Base-by-base conservation (phyloP, 371 early-diverging fungal species). In the Mucor piriformis region DNA sequence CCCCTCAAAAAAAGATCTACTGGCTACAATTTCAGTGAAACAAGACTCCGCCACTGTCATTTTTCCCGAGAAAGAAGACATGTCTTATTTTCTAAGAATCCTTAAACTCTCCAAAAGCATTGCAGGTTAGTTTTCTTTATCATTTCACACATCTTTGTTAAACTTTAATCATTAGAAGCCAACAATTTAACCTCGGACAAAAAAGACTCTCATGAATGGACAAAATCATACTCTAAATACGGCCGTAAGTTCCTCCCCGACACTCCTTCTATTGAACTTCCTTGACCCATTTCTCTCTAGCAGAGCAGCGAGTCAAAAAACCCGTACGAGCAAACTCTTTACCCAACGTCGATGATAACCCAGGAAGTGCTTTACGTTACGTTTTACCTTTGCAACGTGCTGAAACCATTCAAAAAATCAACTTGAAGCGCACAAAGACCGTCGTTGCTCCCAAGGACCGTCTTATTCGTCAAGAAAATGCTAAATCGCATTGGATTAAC, bases 401-500 rank as follows among this genome's bases (percentile, higher is more conserved):
- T 33, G 73, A 78, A 15, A 73, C 75, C 2, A 51, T 66, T 6
- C 69, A 61, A 1, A 60, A 72, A 34, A 65, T 75, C 34, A 68
- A 73, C 11, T 43, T 78, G 16, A 73, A 69, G 29, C 66, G 78
- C 13, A 66, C 73, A 0, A 60, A 61, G 20, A 65, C 78, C 0
- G 47, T 61, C 11, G 18, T 50, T 15, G 38, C 61, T 3, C 46
- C 60, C 16, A 64, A 49, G 20, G 58, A 59, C 44, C 27, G 51
- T 15, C 38, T 44, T 10, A 50, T 71, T 13, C 61, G 55, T 6
- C 52, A 54, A 16, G 57, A 59, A 47, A 48, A 34, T 8, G 77
- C 88, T 42, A 87, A 86, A 57, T 78, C 83, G 47, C 84, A 81
- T 38, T 90, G 84, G 83, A 64, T 84, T 6, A 76, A 83, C 40